These are phyloP conservation scores for Hemileccinum hortonii DNA, from an alignment of 1,284 basidiomycete species.

Conservation along the genomic window DNA sequence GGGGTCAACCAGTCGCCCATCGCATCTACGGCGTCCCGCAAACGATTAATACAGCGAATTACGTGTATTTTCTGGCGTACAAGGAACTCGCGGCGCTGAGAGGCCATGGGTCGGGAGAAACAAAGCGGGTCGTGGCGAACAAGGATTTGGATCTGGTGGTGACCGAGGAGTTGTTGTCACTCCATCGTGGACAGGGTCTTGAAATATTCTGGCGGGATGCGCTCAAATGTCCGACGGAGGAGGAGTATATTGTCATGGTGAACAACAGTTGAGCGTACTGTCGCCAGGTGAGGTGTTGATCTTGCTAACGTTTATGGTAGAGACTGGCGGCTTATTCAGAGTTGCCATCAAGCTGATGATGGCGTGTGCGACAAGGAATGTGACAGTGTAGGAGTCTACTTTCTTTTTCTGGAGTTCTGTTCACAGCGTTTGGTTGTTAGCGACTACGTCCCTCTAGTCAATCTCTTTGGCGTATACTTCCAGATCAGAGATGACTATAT, in stretches of 20 bases:
- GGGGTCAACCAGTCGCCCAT: slow-evolving; percentile 90
- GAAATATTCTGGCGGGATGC: slow-evolving; percentile 96
- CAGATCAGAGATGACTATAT: slow-evolving; percentile 98
- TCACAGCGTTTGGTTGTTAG: slow-evolving; percentile 39
- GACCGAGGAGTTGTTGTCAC: slow-evolving; percentile 85
- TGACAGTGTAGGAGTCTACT: slow-evolving; percentile 53
- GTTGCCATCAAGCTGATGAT: slow-evolving; percentile 97
- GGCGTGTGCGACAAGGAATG: slow-evolving; percentile 70
- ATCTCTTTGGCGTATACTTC: slow-evolving; percentile 91
- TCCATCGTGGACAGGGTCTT: slow-evolving; percentile 95
- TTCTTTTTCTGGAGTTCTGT: neutral
- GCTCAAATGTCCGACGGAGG: slow-evolving; percentile 89
- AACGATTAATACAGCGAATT: slow-evolving; percentile 97
- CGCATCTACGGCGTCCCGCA: slow-evolving; percentile 96
- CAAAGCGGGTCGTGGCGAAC: slow-evolving; percentile 35
- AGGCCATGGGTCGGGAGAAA: slow-evolving; percentile 18
- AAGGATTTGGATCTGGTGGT: slow-evolving; percentile 66
- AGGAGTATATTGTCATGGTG: slow-evolving; percentile 95
- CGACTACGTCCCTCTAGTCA: slow-evolving; percentile 89
- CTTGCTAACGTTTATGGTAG: slow-evolving; percentile 43
- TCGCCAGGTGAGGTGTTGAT: neutral
- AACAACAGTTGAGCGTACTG: slow-evolving; percentile 75
- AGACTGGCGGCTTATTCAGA: slow-evolving; percentile 93
- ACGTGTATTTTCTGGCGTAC: slow-evolving; percentile 92
- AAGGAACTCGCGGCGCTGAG: slow-evolving; percentile 72